A percentile compares a stretch with the other conserved stretches of the same genome.
Evolutionary conservation across 768 basidiomycete species (phyloP).

Genomic region (Leccinum imitatum): DNA sequence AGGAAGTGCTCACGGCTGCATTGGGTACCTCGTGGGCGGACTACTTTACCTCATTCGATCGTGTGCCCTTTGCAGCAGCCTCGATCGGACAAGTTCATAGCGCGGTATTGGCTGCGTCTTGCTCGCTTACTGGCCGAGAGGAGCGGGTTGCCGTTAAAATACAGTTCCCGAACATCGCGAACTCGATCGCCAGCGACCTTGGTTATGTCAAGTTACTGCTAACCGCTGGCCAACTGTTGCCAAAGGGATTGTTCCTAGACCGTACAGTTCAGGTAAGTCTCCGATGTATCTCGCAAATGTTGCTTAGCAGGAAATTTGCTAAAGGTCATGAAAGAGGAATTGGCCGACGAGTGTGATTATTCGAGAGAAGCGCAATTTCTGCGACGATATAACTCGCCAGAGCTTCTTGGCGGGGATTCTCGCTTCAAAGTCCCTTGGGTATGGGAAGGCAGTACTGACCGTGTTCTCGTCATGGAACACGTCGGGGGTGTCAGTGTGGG

Average conservation of each 20-base stretch:
- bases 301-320: background rate
- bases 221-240: constrained; percentile 76
- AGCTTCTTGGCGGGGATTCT: constrained; percentile 52
- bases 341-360: constrained; percentile 94
- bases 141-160: constrained; percentile 80
- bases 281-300: background rate
- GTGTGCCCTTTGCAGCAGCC: constrained; percentile 90
- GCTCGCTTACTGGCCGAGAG: constrained; percentile 53
- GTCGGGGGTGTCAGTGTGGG: constrained; percentile 83
- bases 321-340: constrained; percentile 86
- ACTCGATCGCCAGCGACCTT: constrained; percentile 86
- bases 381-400: constrained; percentile 52
- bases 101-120: constrained; percentile 56
- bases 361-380: constrained; percentile 75
- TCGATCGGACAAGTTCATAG: constrained; percentile 96
- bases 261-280: constrained; percentile 68
- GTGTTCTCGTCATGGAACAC: constrained; percentile 87
- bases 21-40: constrained; percentile 74
- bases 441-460: constrained; percentile 76
- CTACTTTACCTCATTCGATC: constrained; percentile 73
- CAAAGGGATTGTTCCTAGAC: constrained; percentile 87
- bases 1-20: constrained; percentile 72
- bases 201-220: constrained; percentile 82
- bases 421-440: constrained; percentile 86
- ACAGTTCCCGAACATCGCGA: constrained; percentile 90